phyloP scores from a whole-genome alignment of 2,329 filamentous ascomycete species.

The Trichoderma sp. region DNA sequence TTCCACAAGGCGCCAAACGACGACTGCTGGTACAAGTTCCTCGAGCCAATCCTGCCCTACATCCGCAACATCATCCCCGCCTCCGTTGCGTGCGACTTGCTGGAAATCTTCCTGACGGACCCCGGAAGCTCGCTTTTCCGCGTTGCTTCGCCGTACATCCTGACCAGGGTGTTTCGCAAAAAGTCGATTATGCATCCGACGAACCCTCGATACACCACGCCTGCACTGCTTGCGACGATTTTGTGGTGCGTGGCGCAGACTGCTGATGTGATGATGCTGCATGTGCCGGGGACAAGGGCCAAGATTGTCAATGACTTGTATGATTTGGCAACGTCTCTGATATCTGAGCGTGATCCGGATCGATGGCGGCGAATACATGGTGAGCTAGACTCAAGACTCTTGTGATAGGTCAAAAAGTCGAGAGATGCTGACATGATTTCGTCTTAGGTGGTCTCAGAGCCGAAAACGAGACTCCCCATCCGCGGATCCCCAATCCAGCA shows the following conservation, averaged over 20 bases:
- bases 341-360: slow-evolving; percentile 41
- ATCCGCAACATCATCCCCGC: slow-evolving; percentile 43
- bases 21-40: slow-evolving; percentile 44
- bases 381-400: slow-evolving; percentile 21
- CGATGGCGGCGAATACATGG: slow-evolving; percentile 42
- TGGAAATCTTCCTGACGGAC: slow-evolving; percentile 51
- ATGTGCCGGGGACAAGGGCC: slow-evolving; percentile 44
- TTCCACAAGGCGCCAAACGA: slow-evolving; percentile 34
- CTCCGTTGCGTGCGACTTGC: slow-evolving; percentile 48
- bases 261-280: slow-evolving; percentile 47
- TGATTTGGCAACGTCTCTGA: slow-evolving; percentile 39
- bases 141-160: slow-evolving; percentile 50
- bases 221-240: slow-evolving; percentile 49
- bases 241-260: slow-evolving; percentile 52
- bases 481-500: slow-evolving; percentile 29
- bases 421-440: neutral
- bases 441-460: slow-evolving; percentile 37
- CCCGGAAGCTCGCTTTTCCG: slow-evolving; percentile 47
- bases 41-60: slow-evolving; percentile 44
- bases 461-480: slow-evolving; percentile 37
- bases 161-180: slow-evolving; percentile 49
- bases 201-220: slow-evolving; percentile 44
- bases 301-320: slow-evolving; percentile 44
- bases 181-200: slow-evolving; percentile 45
- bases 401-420: neutral